phyloP scores from a whole-genome alignment of 192 early-diverging fungal genomes.

The Spinellus fusiger region DNA sequence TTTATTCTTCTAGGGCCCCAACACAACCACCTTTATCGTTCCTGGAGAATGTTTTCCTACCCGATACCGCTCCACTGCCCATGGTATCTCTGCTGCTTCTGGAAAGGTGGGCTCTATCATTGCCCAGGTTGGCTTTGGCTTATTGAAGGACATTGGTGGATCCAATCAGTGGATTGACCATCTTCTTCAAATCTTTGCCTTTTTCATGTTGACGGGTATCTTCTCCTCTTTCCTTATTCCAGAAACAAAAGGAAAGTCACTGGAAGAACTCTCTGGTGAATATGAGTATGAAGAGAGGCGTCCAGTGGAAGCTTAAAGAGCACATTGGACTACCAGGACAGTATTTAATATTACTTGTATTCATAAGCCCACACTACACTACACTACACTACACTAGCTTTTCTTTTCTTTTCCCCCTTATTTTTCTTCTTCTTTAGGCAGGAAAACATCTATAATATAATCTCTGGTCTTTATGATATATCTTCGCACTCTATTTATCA shows the following conservation, averaged over 20 bases:
- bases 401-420: too few species aligned
- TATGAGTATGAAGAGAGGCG: not conserved
- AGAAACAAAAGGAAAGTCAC: constrained; percentile 70
- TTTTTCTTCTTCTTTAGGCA: too few species aligned
- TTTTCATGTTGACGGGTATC: constrained; percentile 72
- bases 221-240: constrained; percentile 60
- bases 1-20: constrained; percentile 58
- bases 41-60: constrained; percentile 83
- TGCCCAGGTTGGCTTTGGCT: constrained; percentile 65
- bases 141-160: constrained; percentile 67
- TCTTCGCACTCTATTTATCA: too few species aligned
- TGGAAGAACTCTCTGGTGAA: constrained; percentile 67
- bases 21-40: constrained; percentile 83
- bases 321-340: too few species aligned
- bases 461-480: too few species aligned
- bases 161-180: constrained; percentile 52
- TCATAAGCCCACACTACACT: not conserved
- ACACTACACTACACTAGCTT: too few species aligned
- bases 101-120: constrained; percentile 78
- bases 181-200: constrained; percentile 66
- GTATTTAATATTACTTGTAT: not conserved
- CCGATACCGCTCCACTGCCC: constrained; percentile 70
- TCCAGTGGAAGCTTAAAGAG: too few species aligned
- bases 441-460: too few species aligned
- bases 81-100: constrained; percentile 75